Conservation (phyloP, 257 asterid species). For the Lycium barbarum region DNA sequence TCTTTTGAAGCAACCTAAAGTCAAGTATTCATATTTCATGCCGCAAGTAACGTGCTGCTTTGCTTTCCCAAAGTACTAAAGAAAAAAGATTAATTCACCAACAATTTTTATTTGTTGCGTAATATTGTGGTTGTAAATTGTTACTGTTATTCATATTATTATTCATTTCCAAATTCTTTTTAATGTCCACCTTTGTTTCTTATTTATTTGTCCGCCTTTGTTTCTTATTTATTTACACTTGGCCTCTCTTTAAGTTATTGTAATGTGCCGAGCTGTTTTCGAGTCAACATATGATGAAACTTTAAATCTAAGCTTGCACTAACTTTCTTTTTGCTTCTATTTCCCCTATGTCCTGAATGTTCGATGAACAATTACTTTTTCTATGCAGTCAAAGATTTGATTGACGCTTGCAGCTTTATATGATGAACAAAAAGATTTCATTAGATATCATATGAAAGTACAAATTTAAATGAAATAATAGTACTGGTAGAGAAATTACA, state of each 20-base stretch:
- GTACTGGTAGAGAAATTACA: not conserved
- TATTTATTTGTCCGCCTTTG: not conserved
- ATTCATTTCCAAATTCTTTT: not conserved
- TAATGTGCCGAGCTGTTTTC: not conserved
- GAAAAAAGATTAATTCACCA: not conserved
- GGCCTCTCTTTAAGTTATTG: not conserved
- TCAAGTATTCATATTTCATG: not conserved
- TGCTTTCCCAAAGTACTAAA: not conserved
- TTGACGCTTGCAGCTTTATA: too few relatives aligned
- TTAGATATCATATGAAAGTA: not conserved
- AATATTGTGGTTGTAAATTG: too few relatives aligned
- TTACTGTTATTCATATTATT: not conserved
- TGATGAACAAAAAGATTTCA: not conserved
- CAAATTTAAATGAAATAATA: not conserved
- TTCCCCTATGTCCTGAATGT: too few relatives aligned
- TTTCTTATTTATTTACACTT: not conserved
- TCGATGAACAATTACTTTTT: too few relatives aligned
- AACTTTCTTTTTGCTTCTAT: too few relatives aligned
- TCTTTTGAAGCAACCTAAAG: constrained; percentile 2
- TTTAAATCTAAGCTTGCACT: not conserved
- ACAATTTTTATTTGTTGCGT: not conserved
- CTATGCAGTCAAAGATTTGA: too few relatives aligned
- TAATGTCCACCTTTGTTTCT: not conserved
- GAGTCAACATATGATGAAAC: not conserved
- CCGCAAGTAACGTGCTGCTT: constrained; percentile 16